Evolutionary conservation across 108 stramenopile genomes (phyloP), one percentile per base, ranked within the genome.

Genomic region (Aurantiochytrium sp.): DNA sequence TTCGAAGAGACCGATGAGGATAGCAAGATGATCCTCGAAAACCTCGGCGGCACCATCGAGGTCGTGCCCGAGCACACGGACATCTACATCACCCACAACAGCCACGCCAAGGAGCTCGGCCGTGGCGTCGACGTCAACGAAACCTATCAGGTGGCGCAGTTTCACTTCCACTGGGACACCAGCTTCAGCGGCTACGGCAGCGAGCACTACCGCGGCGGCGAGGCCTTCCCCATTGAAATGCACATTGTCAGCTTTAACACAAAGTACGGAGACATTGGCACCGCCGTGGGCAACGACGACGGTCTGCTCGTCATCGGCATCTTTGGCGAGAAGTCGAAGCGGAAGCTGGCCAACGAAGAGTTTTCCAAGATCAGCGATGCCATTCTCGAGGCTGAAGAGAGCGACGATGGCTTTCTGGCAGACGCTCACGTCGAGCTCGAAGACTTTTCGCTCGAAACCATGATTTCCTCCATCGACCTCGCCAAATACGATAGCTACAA

Each of bases 131-230:
- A 35, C 45, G 51, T 23, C 49, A 35, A 47, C 49, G 28, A 53
- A 16, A 53, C 49, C 10, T 83, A 83, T 45, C 49, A 83, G 51
- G 49, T 83, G 10, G 76, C 76, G 14, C 76, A 83, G 76, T 83
- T 83, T 35, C 76, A 83, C 51, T 83, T 83, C 76, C 76, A 83
- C 51, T 83, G 76, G 76, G 76, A 69, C 25, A 16, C 76, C 6
- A n/a, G 25, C 19, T 53, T 53, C n/a, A 53, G 14, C 76, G 76
- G 51, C 16, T 47, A 83, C 19, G 76, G 76, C 51, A 83, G 76
- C 28, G 76, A 83, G 51, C 76, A 83, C 76, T 25, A 2, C 4
- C 45, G 45, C 28, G 76, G 51, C 76, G 51, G n/a, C 12, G 51
- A 83, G 25, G 45, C 76, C 19, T 83, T 21, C 1, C 76, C 76